Evolutionary conservation across 345 rosid genomes (phyloP).

Genomic region (Erucastrum elatum): DNA sequence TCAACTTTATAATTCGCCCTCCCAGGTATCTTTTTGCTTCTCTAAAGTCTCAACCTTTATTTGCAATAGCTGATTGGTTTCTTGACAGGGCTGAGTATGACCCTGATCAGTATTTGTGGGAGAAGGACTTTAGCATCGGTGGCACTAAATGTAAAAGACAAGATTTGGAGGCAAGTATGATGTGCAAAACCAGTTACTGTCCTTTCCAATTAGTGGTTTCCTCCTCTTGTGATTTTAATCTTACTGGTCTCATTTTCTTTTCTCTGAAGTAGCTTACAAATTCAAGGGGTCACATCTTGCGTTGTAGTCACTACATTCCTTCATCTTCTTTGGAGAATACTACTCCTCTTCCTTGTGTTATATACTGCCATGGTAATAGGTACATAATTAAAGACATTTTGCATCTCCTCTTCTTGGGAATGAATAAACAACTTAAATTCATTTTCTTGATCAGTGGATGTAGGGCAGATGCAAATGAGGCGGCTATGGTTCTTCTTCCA

Average conservation of each 20-base stretch:
- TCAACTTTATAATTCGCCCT: conserved; percentile 96
- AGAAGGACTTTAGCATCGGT: conserved; percentile 74
- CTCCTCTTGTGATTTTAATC: not conserved
- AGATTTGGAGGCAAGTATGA: conserved; percentile 95
- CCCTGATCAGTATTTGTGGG: conserved; percentile 93
- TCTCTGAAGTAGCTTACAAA: conserved; percentile 70
- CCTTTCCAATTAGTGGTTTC: not conserved
- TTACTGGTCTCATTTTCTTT: conserved; percentile 22
- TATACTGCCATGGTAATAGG: conserved; percentile 99
- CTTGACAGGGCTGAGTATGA: conserved; percentile 79
- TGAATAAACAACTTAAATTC: conserved; percentile 27
- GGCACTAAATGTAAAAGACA: conserved; percentile 81
- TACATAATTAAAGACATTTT: conserved; percentile 7
- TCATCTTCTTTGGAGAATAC: conserved; percentile 59
- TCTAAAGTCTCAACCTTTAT: conserved; percentile 10
- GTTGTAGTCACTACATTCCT: conserved; percentile 85
- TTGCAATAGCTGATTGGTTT: not conserved
- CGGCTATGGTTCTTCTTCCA: conserved; percentile 85
- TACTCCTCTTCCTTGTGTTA: conserved; percentile 87
- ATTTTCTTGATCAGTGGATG: conserved; percentile 68
- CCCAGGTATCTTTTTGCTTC: conserved; percentile 62
- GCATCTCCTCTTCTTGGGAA: not conserved
- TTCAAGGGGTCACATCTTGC: conserved; percentile 74
- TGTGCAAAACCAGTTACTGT: conserved; percentile 18
- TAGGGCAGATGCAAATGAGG: conserved; percentile 99